Evolutionary conservation across 2,329 filamentous ascomycete genomes (phyloP).

Genomic region (Leptographium lundbergii): DNA sequence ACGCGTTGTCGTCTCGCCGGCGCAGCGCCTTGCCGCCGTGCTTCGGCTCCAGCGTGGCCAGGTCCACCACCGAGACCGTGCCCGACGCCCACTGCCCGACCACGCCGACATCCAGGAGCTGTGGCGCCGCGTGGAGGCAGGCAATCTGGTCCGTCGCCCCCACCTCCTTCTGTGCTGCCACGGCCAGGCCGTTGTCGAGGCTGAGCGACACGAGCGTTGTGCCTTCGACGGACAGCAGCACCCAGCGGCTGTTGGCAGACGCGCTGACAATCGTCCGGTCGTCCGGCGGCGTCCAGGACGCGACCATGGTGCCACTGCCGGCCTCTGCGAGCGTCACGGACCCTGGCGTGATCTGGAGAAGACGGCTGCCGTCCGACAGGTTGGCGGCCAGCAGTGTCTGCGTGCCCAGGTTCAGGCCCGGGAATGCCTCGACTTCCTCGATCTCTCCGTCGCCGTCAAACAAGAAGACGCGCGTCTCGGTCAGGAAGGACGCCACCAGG

Average conservation of each 20-base stretch:
- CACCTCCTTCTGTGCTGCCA: constrained; percentile 47
- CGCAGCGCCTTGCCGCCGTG: constrained; percentile 52
- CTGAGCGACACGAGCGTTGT: constrained; percentile 58
- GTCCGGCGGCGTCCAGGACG: constrained; percentile 42
- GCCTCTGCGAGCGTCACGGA: constrained; percentile 50
- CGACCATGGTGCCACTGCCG: constrained; percentile 39
- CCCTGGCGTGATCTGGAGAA: constrained; percentile 66
- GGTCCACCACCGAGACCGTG: constrained; percentile 58
- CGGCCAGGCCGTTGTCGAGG: constrained; percentile 42
- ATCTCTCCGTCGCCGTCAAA: constrained; percentile 67
- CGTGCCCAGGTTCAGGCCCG: constrained; percentile 55
- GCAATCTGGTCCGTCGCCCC: constrained; percentile 64
- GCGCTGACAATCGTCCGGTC: constrained; percentile 59
- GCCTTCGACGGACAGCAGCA: constrained; percentile 66
- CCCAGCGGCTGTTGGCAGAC: constrained; percentile 56
- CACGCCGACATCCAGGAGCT: constrained; percentile 54
- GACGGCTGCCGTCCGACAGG: constrained; percentile 34
- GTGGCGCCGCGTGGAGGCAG: constrained; percentile 62
- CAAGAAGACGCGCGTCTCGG: constrained; percentile 70
- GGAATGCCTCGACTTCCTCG: constrained; percentile 71
- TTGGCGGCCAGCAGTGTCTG: constrained; percentile 62
- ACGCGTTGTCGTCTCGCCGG: constrained; percentile 50
- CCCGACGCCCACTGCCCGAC: constrained; percentile 84
- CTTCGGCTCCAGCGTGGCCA: constrained; percentile 48
- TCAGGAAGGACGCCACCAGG: constrained; percentile 67